These are phyloP conservation scores for Hypholoma fasciculare DNA, from an alignment of 768 basidiomycete genomes.

Conservation along the genomic window DNA sequence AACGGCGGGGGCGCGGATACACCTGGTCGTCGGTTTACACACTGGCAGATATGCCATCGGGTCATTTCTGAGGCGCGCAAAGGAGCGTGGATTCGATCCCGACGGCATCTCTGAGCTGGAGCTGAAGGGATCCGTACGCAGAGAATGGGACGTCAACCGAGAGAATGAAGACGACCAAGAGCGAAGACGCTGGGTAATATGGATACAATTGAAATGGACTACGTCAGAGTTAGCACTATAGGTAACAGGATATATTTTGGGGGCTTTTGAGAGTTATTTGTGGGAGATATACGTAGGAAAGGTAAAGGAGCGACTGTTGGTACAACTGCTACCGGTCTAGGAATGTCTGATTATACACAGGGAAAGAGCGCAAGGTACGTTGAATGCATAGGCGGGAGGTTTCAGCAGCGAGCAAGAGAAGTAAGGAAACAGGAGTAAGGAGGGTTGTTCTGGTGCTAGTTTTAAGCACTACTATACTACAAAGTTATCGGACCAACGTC, in stretches of 20 bases:
- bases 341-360: constrained; percentile 9
- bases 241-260: not conserved
- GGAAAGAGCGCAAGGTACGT: not conserved
- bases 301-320: not conserved
- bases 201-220: constrained; percentile 58
- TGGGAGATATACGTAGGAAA: not conserved
- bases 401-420: not conserved
- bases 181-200: constrained; percentile 70
- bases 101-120: constrained; percentile 50
- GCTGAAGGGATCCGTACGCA: constrained; percentile 34
- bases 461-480: not conserved
- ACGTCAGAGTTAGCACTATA: constrained; percentile 14
- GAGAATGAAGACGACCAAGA: constrained; percentile 67
- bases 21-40: constrained; percentile 75
- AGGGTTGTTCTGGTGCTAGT: not conserved
- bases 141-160: constrained; percentile 53
- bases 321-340: not conserved
- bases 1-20: constrained; percentile 44
- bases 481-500: not conserved
- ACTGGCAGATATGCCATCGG: constrained; percentile 75
- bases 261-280: constrained; percentile 2
- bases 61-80: constrained; percentile 49
- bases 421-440: not conserved
- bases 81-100: constrained; percentile 42
- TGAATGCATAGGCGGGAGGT: not conserved